Conservation (phyloP, 2,329 filamentous ascomycete genomes). For the Xylariaceae sp. region DNA sequence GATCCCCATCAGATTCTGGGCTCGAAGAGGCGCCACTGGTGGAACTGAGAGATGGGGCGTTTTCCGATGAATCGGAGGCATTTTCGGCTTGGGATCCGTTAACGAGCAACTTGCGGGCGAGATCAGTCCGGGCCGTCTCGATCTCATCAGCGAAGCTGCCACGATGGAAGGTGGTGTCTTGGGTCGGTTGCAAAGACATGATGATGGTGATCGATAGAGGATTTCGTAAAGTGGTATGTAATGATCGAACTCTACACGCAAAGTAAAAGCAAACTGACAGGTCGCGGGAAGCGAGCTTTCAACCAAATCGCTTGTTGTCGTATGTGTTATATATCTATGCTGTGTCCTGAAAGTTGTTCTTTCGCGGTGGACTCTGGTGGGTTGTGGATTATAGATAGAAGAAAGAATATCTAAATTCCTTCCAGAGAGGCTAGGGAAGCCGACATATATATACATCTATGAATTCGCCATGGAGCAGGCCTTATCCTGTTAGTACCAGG, state of each 20-base stretch:
- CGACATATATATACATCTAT: slow-evolving; percentile 19
- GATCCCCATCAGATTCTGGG: slow-evolving; percentile 30
- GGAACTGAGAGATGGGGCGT: slow-evolving; percentile 34
- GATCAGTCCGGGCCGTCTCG: slow-evolving; percentile 35
- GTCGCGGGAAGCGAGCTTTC: not conserved
- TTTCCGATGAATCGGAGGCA: slow-evolving; percentile 28
- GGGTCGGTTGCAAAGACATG: slow-evolving; percentile 29
- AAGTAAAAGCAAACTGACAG: slow-evolving; percentile 30
- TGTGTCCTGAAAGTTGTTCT: slow-evolving; percentile 2
- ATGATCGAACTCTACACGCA: slow-evolving; percentile 42
- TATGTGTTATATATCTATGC: slow-evolving; percentile 6
- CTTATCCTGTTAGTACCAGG: slow-evolving; percentile 16
- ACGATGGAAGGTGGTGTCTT: slow-evolving; percentile 36
- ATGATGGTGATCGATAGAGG: slow-evolving; percentile 1
- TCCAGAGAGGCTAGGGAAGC: slow-evolving; percentile 3
- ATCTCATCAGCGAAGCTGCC: slow-evolving; percentile 39
- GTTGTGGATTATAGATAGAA: slow-evolving; percentile 5
- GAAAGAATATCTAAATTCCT: not conserved
- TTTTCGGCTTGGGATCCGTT: slow-evolving; percentile 21
- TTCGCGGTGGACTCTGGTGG: slow-evolving; percentile 6
- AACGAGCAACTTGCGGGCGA: slow-evolving; percentile 33
- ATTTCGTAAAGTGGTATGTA: slow-evolving; percentile 29
- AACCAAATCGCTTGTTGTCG: slow-evolving; percentile 14
- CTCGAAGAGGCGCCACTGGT: slow-evolving; percentile 32
- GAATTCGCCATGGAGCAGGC: slow-evolving; percentile 7